These are phyloP conservation scores for Pinus albicaulis DNA, from an alignment of 75 land plant species.

Conservation along the genomic window DNA sequence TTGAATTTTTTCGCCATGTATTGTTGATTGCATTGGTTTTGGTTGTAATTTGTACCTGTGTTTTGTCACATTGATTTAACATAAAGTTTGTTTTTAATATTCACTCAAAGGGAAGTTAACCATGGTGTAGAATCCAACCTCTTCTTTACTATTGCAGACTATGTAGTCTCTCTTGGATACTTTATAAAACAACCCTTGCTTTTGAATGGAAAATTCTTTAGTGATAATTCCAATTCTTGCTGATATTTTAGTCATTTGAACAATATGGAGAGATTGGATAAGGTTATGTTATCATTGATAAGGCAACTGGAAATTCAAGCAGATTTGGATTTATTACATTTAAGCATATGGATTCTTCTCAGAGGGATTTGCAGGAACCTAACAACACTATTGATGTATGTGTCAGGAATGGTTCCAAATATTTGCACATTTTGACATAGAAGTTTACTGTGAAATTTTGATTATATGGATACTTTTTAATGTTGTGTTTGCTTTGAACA, in stretches of 20 bases:
- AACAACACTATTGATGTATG: constrained; percentile 77
- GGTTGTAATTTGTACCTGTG: constrained; percentile 10
- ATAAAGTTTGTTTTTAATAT: neutral
- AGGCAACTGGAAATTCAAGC: constrained; percentile 47
- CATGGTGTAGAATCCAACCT: neutral
- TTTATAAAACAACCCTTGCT: neutral
- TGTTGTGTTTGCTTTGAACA: neutral
- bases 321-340: constrained; percentile 63
- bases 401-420: neutral
- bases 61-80: neutral
- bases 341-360: constrained; percentile 38
- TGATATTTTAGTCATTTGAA: constrained; percentile 40
- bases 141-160: neutral
- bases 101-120: neutral
- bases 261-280: constrained; percentile 64
- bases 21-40: neutral
- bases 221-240: neutral
- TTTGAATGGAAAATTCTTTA: neutral
- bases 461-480: neutral
- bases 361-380: constrained; percentile 47
- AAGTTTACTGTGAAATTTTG: neutral
- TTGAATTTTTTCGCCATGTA: neutral
- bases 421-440: neutral
- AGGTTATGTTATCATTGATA: constrained; percentile 44
- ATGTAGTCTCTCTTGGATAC: neutral